Percentiles rank a stretch among this genome's conserved stretches.
Conservation (phyloP, 306 rosid genomes). For the Lathyrus aphaca region DNA sequence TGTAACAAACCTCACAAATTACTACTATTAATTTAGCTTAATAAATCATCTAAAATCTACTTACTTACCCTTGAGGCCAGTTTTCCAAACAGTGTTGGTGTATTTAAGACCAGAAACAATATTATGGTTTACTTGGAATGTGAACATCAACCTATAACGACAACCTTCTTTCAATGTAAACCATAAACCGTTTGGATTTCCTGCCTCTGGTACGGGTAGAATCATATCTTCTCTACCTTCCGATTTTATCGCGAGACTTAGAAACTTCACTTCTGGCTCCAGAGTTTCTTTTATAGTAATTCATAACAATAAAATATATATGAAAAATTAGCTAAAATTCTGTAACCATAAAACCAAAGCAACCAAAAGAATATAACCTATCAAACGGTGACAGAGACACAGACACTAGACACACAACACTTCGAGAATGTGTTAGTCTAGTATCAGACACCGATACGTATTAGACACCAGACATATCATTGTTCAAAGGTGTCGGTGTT, state of each 20-base stretch:
- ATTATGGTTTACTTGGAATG: constrained; percentile 76
- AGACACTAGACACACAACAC: too few relatives aligned
- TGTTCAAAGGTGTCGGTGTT: too few relatives aligned
- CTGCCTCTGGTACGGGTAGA: constrained; percentile 70
- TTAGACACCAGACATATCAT: too few relatives aligned
- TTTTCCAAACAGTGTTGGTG: constrained; percentile 87
- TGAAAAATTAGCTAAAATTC: not conserved
- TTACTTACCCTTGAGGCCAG: constrained; percentile 70
- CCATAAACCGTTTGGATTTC: constrained; percentile 80
- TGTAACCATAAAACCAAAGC: not conserved
- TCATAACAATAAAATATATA: constrained; percentile 9
- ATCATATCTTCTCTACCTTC: constrained; percentile 67
- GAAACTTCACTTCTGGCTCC: constrained; percentile 88
- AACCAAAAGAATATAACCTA: not conserved
- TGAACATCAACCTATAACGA: constrained; percentile 71
- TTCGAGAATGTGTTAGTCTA: too few relatives aligned
- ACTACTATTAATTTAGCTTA: not conserved
- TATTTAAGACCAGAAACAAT: constrained; percentile 94
- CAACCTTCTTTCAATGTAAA: constrained; percentile 96
- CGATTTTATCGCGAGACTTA: constrained; percentile 75
- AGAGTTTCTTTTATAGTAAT: constrained; percentile 55
- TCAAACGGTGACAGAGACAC: too few relatives aligned
- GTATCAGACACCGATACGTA: too few relatives aligned
- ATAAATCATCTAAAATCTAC: not conserved
- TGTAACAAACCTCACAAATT: constrained; percentile 38